Percentiles rank a stretch among this genome's conserved stretches.
Conservation (phyloP, 2,329 filamentous ascomycete species). For the Plectosphaerella plurivora region DNA sequence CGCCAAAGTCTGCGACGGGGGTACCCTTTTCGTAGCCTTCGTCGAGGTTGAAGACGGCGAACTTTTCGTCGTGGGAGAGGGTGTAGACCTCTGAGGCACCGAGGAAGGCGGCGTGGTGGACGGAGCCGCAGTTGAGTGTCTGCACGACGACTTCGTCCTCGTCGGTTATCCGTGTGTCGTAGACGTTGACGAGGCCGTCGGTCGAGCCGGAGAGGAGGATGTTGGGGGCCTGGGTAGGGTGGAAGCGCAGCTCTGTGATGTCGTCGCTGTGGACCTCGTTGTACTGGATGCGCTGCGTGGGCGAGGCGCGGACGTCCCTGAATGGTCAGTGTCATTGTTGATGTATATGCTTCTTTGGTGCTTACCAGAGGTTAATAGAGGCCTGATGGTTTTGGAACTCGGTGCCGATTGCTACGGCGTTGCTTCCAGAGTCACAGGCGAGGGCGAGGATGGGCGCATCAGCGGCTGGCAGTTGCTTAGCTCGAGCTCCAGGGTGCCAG, state of each 20-base stretch:
- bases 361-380: slow-evolving; percentile 57
- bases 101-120: slow-evolving; percentile 71
- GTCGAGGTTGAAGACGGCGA: slow-evolving; percentile 67
- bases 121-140: slow-evolving; percentile 73
- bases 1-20: slow-evolving; percentile 57
- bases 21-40: slow-evolving; percentile 58
- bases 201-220: slow-evolving; percentile 73
- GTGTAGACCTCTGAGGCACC: slow-evolving; percentile 62
- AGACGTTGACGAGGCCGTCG: slow-evolving; percentile 74
- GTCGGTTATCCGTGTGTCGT: slow-evolving; percentile 64
- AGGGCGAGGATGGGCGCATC: slow-evolving; percentile 57
- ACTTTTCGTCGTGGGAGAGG: slow-evolving; percentile 72
- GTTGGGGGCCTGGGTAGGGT: slow-evolving; percentile 49
- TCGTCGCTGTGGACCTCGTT: slow-evolving; percentile 65
- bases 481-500: neutral
- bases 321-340: neutral
- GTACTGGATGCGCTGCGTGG: slow-evolving; percentile 47
- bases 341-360: neutral
- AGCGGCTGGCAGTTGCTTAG: slow-evolving; percentile 29
- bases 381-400: slow-evolving; percentile 63
- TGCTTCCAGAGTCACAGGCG: slow-evolving; percentile 51
- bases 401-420: slow-evolving; percentile 66
- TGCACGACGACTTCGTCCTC: slow-evolving; percentile 76
- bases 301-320: slow-evolving; percentile 54
- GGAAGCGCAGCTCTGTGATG: slow-evolving; percentile 57